Base-by-base conservation (phyloP, 805 yeast species). In the Sugiyamaella americana region DNA sequence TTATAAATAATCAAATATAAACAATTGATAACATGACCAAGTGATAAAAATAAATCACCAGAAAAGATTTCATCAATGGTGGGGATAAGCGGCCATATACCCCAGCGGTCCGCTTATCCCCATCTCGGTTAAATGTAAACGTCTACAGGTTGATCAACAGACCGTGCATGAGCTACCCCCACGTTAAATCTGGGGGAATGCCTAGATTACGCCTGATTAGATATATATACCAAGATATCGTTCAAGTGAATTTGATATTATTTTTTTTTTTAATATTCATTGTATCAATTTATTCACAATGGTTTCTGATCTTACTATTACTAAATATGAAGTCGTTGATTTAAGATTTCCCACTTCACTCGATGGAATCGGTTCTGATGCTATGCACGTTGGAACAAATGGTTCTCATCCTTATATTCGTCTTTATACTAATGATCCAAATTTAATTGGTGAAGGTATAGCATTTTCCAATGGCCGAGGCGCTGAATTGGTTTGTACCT, bases 401-500 rank as follows among this genome's bases (percentile, higher is more conserved):
- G 66, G 66, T 44, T 65, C 71, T 5, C 66, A 66, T 37, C 69
- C 68, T 13, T 68, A 63, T 40, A 49, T 63, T 17, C 57, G 58
- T 23, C 53, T 67, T 23, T 43, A 56, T 41, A 67, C 70, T 34
- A 30, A 22, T 19, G 59, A 59, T 44, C 50, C 60, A 1, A 56
- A 53, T 4, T 46, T 64, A 10, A 50, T 50, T 16, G 72, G 73
- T 40, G 63, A 62, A 43, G 73, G 72, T n/a, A 68, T 69, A 64
- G 64, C 72, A 5, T 69, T 68, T 58, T 65, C 66, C 37, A 66
- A 59, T 48, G 70, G 70, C 23, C 58, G 67, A 10, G 70, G 70
- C 23, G 59, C 57, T 42, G 68, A 66, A 36, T 36, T 66, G n/a
- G 65, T 66, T 16, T 59, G 65, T 45, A 42, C 48, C 8, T 69